A percentile compares a stretch with the other conserved stretches of the same genome.
Evolutionary conservation across 495 filamentous ascomycete species (phyloP).

Genomic region (Rhizodiscina lignyota): DNA sequence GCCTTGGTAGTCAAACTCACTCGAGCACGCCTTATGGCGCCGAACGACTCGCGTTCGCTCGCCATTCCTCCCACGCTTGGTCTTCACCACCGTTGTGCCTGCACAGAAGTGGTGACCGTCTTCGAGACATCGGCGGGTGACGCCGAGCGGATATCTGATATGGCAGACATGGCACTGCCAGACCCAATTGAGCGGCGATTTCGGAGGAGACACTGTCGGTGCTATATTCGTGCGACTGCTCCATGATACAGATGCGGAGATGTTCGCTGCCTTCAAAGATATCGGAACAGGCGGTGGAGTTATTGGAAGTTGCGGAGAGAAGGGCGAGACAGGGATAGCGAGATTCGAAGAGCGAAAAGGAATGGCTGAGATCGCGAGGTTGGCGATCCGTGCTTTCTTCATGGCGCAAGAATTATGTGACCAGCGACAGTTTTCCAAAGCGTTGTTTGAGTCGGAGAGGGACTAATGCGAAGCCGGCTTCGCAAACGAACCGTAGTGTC

Average conservation of each 20-base stretch:
- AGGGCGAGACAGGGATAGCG: slow-evolving; percentile 19
- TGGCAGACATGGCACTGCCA: slow-evolving; percentile 31
- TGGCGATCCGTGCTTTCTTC: too few relatives aligned
- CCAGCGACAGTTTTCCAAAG: too few relatives aligned
- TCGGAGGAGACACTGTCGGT: slow-evolving; percentile 8
- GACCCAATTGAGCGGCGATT: slow-evolving; percentile 22
- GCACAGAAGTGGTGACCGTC: slow-evolving; percentile 33
- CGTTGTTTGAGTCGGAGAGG: too few relatives aligned
- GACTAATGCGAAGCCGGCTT: too few relatives aligned
- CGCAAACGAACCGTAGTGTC: too few relatives aligned
- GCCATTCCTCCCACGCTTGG: slow-evolving; percentile 1
- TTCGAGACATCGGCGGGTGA: slow-evolving; percentile 29
- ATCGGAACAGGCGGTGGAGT: slow-evolving; percentile 7
- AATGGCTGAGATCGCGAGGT: neutral
- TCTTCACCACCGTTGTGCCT: slow-evolving; percentile 20
- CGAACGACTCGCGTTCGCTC: slow-evolving; percentile 10
- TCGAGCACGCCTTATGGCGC: slow-evolving; percentile 23
- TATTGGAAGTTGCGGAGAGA: slow-evolving; percentile 17
- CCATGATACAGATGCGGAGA: neutral
- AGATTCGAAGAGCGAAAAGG: slow-evolving; percentile 13
- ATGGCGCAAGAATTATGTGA: too few relatives aligned
- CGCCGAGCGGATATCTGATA: slow-evolving; percentile 22
- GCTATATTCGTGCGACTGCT: neutral
- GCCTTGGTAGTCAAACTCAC: slow-evolving; percentile 30
- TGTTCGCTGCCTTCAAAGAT: neutral